phyloP scores from a whole-genome alignment of 108 stramenopile species.

The Pseudonitzschia delicatissima region DNA sequence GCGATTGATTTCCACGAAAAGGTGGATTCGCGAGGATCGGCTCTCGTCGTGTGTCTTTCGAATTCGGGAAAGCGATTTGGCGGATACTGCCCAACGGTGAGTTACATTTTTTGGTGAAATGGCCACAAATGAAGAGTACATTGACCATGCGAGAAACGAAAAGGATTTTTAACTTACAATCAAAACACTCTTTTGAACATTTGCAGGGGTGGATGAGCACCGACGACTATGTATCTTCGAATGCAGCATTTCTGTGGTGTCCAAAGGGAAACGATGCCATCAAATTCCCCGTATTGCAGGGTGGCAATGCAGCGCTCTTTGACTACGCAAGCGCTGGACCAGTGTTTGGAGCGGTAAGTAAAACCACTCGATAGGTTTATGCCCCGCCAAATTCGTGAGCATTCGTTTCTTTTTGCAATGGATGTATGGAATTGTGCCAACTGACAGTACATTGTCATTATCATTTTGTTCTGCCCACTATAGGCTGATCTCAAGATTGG shows the following conservation, averaged over 20 bases:
- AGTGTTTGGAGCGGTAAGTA: constrained; percentile 56
- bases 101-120: too few relatives aligned
- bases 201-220: constrained; percentile 73
- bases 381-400: too few relatives aligned
- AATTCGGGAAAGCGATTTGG: constrained; percentile 59
- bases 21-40: constrained; percentile 69
- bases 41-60: constrained; percentile 57
- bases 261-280: constrained; percentile 27
- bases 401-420: not conserved
- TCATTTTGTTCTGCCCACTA: not conserved
- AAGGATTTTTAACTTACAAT: too few relatives aligned
- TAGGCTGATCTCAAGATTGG: constrained; percentile 64
- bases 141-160: too few relatives aligned
- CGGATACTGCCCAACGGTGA: constrained; percentile 59
- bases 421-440: not conserved
- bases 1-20: constrained; percentile 68
- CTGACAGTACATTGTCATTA: not conserved
- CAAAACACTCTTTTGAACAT: too few relatives aligned
- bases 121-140: too few relatives aligned
- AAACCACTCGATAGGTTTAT: too few relatives aligned
- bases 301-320: constrained; percentile 73
- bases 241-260: constrained; percentile 75
- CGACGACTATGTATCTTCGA: constrained; percentile 69
- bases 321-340: constrained; percentile 81
- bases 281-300: constrained; percentile 49